A percentile compares a stretch with the other conserved stretches of the same genome.
phyloP scores from a whole-genome alignment of 345 rosid species.

The Excoecaria cochinchinensis region DNA sequence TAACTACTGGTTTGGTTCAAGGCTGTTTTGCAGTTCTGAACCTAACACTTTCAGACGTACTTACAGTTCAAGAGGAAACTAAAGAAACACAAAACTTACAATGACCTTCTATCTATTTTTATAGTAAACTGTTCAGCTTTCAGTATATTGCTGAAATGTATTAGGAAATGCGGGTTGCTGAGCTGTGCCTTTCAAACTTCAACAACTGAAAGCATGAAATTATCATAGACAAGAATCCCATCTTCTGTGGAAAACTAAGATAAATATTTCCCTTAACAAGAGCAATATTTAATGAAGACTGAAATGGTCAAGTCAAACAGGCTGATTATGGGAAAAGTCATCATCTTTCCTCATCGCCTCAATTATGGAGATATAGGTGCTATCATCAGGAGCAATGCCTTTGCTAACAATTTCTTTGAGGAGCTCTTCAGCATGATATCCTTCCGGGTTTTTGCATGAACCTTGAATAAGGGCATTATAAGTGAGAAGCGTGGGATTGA shows the following conservation, averaged over 20 bases:
- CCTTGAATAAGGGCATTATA: conserved; percentile 85
- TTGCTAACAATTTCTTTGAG: conserved; percentile 78
- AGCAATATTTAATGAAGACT: not conserved
- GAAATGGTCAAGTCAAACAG: not conserved
- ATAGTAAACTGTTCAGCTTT: not conserved
- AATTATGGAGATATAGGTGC: conserved; percentile 63
- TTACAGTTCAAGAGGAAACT: not conserved
- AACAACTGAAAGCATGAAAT: not conserved
- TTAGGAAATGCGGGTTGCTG: not conserved
- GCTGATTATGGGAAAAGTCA: not conserved
- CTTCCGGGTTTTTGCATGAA: conserved; percentile 68
- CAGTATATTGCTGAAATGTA: not conserved
- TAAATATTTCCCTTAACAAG: not conserved
- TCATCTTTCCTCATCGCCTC: conserved; percentile 49
- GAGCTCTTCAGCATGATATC: conserved; percentile 65
- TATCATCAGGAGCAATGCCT: conserved; percentile 81
- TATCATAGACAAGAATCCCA: not conserved
- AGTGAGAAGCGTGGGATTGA: conserved; percentile 77
- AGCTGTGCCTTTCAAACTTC: conserved; percentile 2
- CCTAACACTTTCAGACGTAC: not conserved
- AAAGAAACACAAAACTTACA: not conserved
- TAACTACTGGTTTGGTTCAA: not conserved
- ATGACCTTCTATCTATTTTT: not conserved
- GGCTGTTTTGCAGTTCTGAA: not conserved
- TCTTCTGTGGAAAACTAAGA: not conserved